Conservation (phyloP, 352 stramenopile genomes). For the Phytophthora citrophthora region DNA sequence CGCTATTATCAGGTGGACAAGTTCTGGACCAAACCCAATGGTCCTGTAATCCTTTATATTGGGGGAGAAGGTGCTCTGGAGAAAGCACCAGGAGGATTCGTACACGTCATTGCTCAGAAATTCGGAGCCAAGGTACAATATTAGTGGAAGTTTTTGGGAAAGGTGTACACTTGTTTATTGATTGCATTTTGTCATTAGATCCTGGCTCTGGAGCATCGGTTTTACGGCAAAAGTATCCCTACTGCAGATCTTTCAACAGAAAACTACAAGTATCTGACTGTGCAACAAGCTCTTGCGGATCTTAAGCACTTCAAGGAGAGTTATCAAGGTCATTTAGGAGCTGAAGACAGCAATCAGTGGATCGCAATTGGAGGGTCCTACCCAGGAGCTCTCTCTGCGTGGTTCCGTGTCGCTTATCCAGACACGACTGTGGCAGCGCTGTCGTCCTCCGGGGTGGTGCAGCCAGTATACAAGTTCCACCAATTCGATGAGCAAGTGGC, state of each 20-base stretch:
- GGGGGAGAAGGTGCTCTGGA: constrained; percentile 79
- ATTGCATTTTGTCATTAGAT: constrained; percentile 39
- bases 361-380: constrained; percentile 87
- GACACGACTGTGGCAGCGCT: constrained; percentile 76
- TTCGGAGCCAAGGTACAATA: constrained; percentile 71
- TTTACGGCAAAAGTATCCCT: constrained; percentile 88
- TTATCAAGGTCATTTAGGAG: constrained; percentile 52
- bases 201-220: constrained; percentile 87
- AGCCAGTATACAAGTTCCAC: constrained; percentile 81
- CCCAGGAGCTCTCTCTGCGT: constrained; percentile 78
- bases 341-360: constrained; percentile 53
- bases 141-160: too few relatives aligned
- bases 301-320: constrained; percentile 85
- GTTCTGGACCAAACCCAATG: constrained; percentile 57
- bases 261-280: constrained; percentile 80
- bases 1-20: constrained; percentile 79
- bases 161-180: constrained; percentile 1
- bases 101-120: constrained; percentile 75
- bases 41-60: constrained; percentile 86
- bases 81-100: constrained; percentile 64
- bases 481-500: constrained; percentile 86
- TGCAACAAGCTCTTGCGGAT: constrained; percentile 88
- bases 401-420: constrained; percentile 85
- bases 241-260: constrained; percentile 72
- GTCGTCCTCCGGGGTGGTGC: constrained; percentile 81